These are phyloP conservation scores for Pseudocercospora cruenta DNA, from an alignment of 2,329 filamentous ascomycete genomes.

Conservation along the genomic window DNA sequence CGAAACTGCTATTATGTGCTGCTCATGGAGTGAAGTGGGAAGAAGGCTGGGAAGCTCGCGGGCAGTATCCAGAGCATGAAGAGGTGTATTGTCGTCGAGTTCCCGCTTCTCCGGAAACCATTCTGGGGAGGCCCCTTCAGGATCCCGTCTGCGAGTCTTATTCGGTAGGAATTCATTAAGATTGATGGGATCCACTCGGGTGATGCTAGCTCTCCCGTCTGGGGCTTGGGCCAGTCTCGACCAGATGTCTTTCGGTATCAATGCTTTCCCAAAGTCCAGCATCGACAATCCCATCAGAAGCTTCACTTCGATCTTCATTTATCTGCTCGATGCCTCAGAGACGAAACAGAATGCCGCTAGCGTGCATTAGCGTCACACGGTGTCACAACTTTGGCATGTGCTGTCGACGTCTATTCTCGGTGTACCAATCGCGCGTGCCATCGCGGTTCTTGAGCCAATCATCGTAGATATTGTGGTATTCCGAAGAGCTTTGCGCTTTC, in stretches of 20 bases:
- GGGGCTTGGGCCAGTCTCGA: not conserved
- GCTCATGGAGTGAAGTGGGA: not conserved
- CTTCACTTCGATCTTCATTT: not conserved
- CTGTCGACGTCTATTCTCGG: constrained; percentile 22
- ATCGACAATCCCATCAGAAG: not conserved
- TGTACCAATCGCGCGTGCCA: constrained; percentile 44
- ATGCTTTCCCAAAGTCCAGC: not conserved
- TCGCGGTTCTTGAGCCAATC: constrained; percentile 42
- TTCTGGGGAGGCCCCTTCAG: not conserved
- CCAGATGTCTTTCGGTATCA: not conserved
- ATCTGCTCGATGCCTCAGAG: not conserved
- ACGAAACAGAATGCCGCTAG: constrained; percentile 3
- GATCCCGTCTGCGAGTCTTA: not conserved
- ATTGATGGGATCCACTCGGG: not conserved
- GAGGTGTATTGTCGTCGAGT: not conserved
- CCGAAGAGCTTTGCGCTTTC: constrained; percentile 24
- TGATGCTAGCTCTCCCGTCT: not conserved
- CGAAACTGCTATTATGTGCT: not conserved
- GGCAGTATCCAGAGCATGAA: not conserved
- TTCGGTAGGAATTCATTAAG: not conserved
- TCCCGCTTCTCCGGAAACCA: not conserved
- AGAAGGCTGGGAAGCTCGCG: not conserved
- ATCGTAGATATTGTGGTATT: constrained; percentile 38
- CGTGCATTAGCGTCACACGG: constrained; percentile 15
- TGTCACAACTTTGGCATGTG: constrained; percentile 27